Evolutionary conservation across 805 yeast species (phyloP), one percentile per base, ranked within the genome.

Genomic region (Yarrowia divulgata): DNA sequence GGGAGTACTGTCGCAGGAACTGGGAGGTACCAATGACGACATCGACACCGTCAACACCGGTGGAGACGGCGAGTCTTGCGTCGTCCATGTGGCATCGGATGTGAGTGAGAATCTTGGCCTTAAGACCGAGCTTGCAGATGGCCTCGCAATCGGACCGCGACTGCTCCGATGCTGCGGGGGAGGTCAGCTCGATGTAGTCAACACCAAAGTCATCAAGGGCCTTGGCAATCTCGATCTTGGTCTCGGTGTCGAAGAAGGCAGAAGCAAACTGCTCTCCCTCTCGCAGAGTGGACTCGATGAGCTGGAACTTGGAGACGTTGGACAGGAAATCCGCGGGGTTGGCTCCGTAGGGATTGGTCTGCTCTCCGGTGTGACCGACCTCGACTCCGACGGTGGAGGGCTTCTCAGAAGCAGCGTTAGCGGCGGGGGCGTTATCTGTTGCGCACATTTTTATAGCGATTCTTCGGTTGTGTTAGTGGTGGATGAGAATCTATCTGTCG

Each of bases 231-330:
- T 93, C 97, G 73, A 94, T 92, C 83, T 94, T 94, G 84, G 91
- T 94, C 78, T 91, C 98, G 19, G 97, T 91, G 74, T 88, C 83
- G 84, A 94, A 94, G 81, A 94, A 95, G 4, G 99, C 97, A 77
- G 94, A 94, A 77, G 98, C 98, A 78, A 94, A 94, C 81, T 94
- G 99, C 82, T 94, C 99, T 79, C 99, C 99, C 82, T 94, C 99
- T 83, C 99, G 88, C 70, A 94, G 84, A 5, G 99, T 94, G 43
- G 97, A 91, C 82, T 94, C 99, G 77, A 94, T 94, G 76, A 94
- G 80, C 84, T 94, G 93, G 82, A 93, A 94, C 73, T 86, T 88
- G 73, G 89, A 84, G 43, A 94, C 98, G 78, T 94, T 94, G 37
- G 97, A 91, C 70, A 94, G 81, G 79, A 82, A 93, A 82, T 94